These are phyloP conservation scores for Fraxinus platypoda DNA, from an alignment of 305 asterid species.

Conservation along the genomic window DNA sequence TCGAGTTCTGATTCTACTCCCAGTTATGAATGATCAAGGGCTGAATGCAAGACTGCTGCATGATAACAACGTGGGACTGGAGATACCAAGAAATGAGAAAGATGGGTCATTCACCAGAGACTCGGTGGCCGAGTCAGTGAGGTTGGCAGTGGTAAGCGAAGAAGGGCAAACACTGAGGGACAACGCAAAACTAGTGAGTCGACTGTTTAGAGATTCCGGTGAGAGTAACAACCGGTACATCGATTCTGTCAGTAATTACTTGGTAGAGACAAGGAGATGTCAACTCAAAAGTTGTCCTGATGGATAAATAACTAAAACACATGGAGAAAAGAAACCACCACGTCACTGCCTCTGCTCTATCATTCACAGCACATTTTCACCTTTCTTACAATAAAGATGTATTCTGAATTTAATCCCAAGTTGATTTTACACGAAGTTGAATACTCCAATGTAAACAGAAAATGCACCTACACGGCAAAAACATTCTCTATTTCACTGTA, in stretches of 20 bases:
- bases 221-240: conserved; percentile 29
- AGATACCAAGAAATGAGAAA: conserved; percentile 43
- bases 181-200: conserved; percentile 42
- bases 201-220: conserved; percentile 36
- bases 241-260: conserved; percentile 28
- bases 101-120: conserved; percentile 53
- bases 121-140: conserved; percentile 48
- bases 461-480: background rate
- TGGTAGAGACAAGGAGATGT: conserved; percentile 25
- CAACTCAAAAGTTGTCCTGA: conserved; percentile 2
- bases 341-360: background rate
- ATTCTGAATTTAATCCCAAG: background rate
- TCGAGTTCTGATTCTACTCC: conserved; percentile 63
- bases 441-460: background rate
- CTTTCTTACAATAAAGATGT: background rate
- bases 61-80: conserved; percentile 51
- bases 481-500: background rate
- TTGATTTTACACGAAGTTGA: background rate
- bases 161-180: conserved; percentile 43
- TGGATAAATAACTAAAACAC: background rate
- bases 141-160: conserved; percentile 44
- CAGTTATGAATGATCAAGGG: conserved; percentile 88
- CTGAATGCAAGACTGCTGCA: conserved; percentile 64
- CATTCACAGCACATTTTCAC: background rate
- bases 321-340: background rate